Conservation (phyloP, 768 basidiomycete species). For the Rickenella mellea region DNA sequence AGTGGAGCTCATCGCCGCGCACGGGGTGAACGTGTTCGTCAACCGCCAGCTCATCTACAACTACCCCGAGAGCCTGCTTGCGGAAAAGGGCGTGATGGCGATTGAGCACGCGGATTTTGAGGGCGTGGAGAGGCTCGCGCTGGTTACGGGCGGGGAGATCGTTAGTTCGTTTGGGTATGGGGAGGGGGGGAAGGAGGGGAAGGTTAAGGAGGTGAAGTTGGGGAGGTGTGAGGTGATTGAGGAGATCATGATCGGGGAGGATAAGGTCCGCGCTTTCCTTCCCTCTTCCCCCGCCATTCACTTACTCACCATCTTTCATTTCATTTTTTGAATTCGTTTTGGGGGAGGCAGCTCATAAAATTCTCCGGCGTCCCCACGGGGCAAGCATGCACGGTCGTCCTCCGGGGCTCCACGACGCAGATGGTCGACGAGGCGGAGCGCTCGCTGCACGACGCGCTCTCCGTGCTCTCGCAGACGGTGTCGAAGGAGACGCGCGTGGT, state of each 20-base stretch:
- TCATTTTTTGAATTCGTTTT: neutral
- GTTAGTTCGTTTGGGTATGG: conserved; percentile 91
- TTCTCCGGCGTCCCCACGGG: conserved; percentile 99
- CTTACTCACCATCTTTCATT: conserved; percentile 1
- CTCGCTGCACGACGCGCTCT: conserved; percentile 94
- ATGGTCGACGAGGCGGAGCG: conserved; percentile 99
- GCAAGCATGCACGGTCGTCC: conserved; percentile 94
- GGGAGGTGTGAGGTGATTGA: conserved; percentile 93
- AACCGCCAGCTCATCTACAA: conserved; percentile 99
- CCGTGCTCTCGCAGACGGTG: conserved; percentile 94
- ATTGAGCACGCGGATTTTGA: conserved; percentile 99
- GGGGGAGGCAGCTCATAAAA: conserved; percentile 73
- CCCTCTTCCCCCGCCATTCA: neutral
- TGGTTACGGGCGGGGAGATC: conserved; percentile 97
- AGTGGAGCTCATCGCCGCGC: conserved; percentile 86
- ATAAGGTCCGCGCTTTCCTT: conserved; percentile 55
- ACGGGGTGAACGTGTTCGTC: conserved; percentile 95
- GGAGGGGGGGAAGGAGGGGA: conserved; percentile 85
- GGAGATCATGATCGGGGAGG: conserved; percentile 99
- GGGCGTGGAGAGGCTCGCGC: conserved; percentile 89
- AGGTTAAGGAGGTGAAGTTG: conserved; percentile 90
- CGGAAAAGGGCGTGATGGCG: conserved; percentile 89
- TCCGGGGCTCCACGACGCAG: conserved; percentile 94
- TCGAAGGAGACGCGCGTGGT: conserved; percentile 93
- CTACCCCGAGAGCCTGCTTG: conserved; percentile 92